phyloP scores from a whole-genome alignment of 225 moss, liverwort and hornwort genomes.

The Bryum argenteum region DNA sequence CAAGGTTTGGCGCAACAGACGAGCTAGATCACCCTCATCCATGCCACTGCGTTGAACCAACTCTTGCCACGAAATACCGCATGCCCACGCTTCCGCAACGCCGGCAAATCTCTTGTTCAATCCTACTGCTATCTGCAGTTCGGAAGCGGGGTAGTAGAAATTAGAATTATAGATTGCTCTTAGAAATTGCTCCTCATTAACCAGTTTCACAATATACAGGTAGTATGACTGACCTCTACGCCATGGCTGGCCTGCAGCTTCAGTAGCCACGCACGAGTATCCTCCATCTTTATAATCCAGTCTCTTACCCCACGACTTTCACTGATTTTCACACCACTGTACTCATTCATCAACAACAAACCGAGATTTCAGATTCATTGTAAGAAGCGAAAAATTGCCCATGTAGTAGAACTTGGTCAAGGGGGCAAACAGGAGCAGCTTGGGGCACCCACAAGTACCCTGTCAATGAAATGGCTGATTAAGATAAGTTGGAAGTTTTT shows the following conservation, averaged over 20 bases:
- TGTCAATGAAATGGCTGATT: conserved; percentile 7
- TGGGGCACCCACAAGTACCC: conserved; percentile 13
- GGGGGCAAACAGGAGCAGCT: conserved; percentile 19
- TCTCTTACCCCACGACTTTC: conserved; percentile 65
- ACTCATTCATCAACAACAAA: conserved; percentile 12
- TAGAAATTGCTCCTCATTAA: too few relatives aligned
- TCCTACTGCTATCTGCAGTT: conserved; percentile 52
- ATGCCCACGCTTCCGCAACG: conserved; percentile 87
- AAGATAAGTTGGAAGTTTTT: not conserved
- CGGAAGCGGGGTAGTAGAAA: conserved; percentile 9
- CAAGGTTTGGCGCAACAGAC: conserved; percentile 72
- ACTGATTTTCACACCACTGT: conserved; percentile 46
- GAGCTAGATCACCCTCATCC: conserved; percentile 89
- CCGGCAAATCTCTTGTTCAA: conserved; percentile 77
- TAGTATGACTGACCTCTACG: conserved; percentile 53
- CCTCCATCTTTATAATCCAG: conserved; percentile 69
- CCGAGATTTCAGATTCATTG: conserved; percentile 1
- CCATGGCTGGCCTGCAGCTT: conserved; percentile 67
- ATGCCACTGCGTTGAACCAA: conserved; percentile 67
- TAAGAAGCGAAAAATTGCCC: not conserved
- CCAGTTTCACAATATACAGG: not conserved
- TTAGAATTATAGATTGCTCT: not conserved
- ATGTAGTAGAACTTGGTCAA: conserved; percentile 1
- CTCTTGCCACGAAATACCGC: conserved; percentile 84
- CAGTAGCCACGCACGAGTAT: conserved; percentile 50